Conservation (phyloP, 1,284 basidiomycete species). For the Anthracocystis walkeri region DNA sequence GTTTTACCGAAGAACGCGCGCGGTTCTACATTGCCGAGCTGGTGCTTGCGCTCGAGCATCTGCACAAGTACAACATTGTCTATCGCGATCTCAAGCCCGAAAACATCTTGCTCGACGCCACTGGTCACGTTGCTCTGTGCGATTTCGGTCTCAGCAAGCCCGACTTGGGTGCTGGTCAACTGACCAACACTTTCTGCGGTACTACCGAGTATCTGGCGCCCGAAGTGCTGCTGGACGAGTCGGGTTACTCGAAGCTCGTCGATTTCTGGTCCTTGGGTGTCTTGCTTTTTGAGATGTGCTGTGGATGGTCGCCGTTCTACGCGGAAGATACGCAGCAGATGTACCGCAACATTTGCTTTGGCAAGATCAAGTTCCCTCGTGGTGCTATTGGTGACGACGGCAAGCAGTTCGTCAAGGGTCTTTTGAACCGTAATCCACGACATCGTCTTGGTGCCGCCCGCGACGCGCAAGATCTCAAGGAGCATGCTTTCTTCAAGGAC, state of each 20-base stretch:
- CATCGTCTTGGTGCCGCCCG: conserved; percentile 91
- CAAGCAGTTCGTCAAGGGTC: conserved; percentile 98
- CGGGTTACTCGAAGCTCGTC: conserved; percentile 97
- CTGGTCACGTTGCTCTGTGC: conserved; percentile 96
- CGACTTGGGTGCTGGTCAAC: conserved; percentile 89
- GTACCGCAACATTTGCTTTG: conserved; percentile 98
- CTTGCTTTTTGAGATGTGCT: conserved; percentile 82
- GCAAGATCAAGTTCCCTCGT: conserved; percentile 98
- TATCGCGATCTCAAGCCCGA: conserved; percentile 98
- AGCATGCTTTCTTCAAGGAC: conserved; percentile 91
- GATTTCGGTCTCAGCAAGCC: conserved; percentile 98
- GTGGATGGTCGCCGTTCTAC: conserved; percentile 99
- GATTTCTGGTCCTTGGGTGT: conserved; percentile 96
- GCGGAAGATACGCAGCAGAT: conserved; percentile 99
- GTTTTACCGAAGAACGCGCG: conserved; percentile 92
- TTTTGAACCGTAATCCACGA: conserved; percentile 96
- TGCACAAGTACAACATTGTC: conserved; percentile 97
- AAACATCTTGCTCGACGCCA: conserved; percentile 96
- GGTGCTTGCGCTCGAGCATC: conserved; percentile 91
- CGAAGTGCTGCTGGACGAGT: conserved; percentile 97
- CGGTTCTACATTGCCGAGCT: conserved; percentile 98
- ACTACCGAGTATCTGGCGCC: conserved; percentile 91
- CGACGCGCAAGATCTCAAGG: conserved; percentile 93
- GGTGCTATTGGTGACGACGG: conserved; percentile 97
- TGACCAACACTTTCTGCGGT: conserved; percentile 97